Evolutionary conservation across 1,284 basidiomycete genomes (phyloP), one percentile per base, ranked within the genome.

Genomic region (Ganoderma sp.): DNA sequence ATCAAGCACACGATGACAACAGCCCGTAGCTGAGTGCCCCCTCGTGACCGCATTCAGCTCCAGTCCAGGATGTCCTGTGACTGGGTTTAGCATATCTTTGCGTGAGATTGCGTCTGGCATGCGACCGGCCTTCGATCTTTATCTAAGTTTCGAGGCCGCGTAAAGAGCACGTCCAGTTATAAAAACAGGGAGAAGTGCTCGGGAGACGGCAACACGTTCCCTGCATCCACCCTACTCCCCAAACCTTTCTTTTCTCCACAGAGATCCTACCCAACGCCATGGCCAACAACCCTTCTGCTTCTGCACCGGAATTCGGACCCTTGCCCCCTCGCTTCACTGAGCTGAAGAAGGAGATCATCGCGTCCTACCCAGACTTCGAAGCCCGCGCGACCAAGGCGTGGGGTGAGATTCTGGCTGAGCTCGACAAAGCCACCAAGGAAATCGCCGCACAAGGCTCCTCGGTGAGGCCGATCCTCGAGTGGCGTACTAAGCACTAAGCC

Each of bases 271-370:
- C 17, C n/a, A 9, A 19, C 19, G 19, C 22, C 22, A 43, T 63
- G 48, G 58, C 63, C 12, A 37, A 39, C 43, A 28, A 52, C 48
- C 48, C 48, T 5, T 52, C 48, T 10, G 48, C 48, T 14, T 34
- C 60, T 25, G 72, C 25, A 19, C 48, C 48, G 12, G 62, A 73
- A 42, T 71, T 82, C 75, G 78, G 78, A 28, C 78, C 78, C n/a
- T 75, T 73, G 63, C 83, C 84, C 19, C 73, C 80, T 39, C 83
- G 81, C 65, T 88, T 90, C 71, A 75, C 78, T 1, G 85, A 87
- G 63, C 69, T 90, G 67, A 91, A 91, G 77, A 80, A 80, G 64
- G 80, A 87, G 67, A 87, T 91, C 63, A 85, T 84, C 1, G 78
- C 78, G 2, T 80, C 81, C 2, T 84, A 85, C 68, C 84, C 87